Base-by-base conservation (phyloP, 2,329 filamentous ascomycete species). In the Xylaria sp. region DNA sequence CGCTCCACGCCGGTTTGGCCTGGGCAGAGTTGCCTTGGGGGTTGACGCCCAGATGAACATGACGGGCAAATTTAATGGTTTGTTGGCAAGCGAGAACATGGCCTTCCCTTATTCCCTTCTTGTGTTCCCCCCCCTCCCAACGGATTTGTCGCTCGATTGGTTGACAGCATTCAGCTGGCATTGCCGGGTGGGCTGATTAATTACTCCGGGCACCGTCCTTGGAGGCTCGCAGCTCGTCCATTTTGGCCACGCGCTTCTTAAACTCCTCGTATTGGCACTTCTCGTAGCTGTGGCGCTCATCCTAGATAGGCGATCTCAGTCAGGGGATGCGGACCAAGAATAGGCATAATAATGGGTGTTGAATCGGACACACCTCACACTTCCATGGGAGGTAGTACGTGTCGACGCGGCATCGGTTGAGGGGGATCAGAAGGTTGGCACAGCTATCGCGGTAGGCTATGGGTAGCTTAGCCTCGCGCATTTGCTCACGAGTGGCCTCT, bases 181-280 rank as follows among this genome's bases (percentile, higher is more conserved):
- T 34, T 54, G 51, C 13, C 23, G 15, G 50, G 7, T 8, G 3
- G 20, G 10, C 12, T 25, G 8, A 50, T 63, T 82, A 97, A 84
- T 97, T 98, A 87, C 92, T 97, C 82, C 95, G 89, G 78, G 88
- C 90, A 71, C 93, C 94, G 68, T 84, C 89, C 88, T 97, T 97
- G 70, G 92, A 90, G 75, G 90, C 94, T 80, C 94, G 89, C 79
- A 99, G 84, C 86, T 99, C 94, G 78, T 98, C 90, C 96, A 99
- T 99, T 90, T 97, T 98, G 79, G 92, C 93, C 74, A 99, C 96
- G 68, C 96, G 91, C 88, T 95, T 94, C 90, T 97, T 97, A 88
- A 99, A 99, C 82, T 98, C 96, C 74, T 92, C 92, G 84, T 99
- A 99, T 80, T 99, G 96, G 89, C 96, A 99, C 83, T 98, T 98